Conservation (phyloP, 208 protist genomes). For the Naegleria gruberi region DNA sequence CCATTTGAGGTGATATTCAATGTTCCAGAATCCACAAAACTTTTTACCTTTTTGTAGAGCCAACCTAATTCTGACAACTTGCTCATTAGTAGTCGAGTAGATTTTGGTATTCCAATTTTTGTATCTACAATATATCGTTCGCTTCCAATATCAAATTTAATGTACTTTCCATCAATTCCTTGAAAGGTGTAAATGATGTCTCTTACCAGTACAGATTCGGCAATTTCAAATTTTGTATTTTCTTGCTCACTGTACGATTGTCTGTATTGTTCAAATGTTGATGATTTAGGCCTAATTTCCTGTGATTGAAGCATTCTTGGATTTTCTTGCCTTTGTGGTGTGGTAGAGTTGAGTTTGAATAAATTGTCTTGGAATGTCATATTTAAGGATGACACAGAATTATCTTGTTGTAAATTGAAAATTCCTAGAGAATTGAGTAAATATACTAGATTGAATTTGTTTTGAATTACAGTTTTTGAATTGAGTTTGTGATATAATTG, state of each 20-base stretch:
- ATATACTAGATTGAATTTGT: background rate
- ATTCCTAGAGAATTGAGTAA: background rate
- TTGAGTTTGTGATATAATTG: background rate
- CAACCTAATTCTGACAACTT: slow-evolving; percentile 41
- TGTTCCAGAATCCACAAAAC: slow-evolving; percentile 17
- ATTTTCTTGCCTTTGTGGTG: background rate
- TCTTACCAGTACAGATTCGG: slow-evolving; percentile 20
- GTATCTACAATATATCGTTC: slow-evolving; percentile 31
- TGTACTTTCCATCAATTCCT: slow-evolving; percentile 43
- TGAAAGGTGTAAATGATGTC: slow-evolving; percentile 43
- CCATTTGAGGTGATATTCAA: slow-evolving; percentile 3
- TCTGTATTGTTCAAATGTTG: background rate
- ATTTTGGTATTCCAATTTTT: slow-evolving; percentile 28
- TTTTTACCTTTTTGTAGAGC: slow-evolving; percentile 37
- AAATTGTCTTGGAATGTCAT: background rate
- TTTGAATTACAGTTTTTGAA: background rate
- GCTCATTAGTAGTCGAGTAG: slow-evolving; percentile 30
- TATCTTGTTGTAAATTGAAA: background rate
- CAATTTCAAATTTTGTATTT: slow-evolving; percentile 11
- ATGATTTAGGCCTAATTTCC: background rate
- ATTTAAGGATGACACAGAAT: background rate
- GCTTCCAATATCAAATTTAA: slow-evolving; percentile 31
- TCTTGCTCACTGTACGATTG: background rate
- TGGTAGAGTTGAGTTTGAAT: background rate
- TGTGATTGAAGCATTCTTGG: background rate